A percentile compares a stretch with the other conserved stretches of the same genome.
Conservation (phyloP, 106 monocot species). For the Dendrobium huoshanense region DNA sequence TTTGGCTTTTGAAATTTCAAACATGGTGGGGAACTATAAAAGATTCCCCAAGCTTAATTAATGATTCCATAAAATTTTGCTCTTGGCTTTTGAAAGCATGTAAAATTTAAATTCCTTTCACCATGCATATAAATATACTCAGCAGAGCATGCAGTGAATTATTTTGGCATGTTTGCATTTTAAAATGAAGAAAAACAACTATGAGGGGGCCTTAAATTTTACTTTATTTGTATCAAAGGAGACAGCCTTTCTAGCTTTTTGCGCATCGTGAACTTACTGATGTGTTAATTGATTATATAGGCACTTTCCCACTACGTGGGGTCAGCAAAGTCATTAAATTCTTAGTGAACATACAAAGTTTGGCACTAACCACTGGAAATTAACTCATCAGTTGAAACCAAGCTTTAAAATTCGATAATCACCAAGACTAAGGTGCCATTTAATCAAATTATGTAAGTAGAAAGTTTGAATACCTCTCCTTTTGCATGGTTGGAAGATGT, state of each 20-base stretch:
- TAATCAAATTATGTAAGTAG: not conserved
- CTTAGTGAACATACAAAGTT: not conserved
- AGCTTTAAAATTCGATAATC: not conserved
- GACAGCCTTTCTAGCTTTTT: not conserved
- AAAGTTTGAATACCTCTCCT: slow-evolving; percentile 36
- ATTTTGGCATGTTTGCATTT: not conserved
- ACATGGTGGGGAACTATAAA: not conserved
- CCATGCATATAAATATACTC: not conserved
- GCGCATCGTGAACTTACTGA: not conserved
- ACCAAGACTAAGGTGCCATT: not conserved
- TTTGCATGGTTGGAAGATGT: slow-evolving; percentile 39
- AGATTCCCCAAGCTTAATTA: not conserved
- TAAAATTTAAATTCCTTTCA: not conserved
- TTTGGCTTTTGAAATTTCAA: not conserved
- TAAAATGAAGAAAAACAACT: not conserved
- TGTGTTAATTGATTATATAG: not conserved
- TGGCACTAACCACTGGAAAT: not conserved
- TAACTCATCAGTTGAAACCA: not conserved
- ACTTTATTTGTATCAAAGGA: not conserved
- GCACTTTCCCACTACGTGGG: not conserved
- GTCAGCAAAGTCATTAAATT: not conserved
- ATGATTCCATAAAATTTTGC: not conserved
- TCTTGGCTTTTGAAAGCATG: not conserved
- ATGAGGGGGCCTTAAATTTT: not conserved
- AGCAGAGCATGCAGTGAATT: not conserved